Base-by-base conservation (phyloP, 371 early-diverging fungal genomes). In the Mortierella sp. region DNA sequence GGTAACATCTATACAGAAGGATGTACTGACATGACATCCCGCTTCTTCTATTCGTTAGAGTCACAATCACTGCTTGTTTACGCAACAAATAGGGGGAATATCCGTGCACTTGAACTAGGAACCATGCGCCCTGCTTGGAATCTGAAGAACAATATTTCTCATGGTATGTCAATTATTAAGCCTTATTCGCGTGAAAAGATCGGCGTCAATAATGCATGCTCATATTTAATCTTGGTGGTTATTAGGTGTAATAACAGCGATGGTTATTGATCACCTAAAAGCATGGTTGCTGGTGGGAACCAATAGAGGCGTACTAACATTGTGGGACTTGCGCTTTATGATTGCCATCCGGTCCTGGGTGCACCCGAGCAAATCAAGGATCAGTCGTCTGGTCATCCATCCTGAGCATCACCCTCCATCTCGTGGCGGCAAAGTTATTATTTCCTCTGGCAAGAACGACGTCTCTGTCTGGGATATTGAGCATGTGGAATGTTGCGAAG, bases 251-350 rank as follows among this genome's bases (percentile, higher is more conserved):
- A 89, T 94, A 18, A 94, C 96, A 0, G 83, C 93, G 0, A 87
- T 97, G 86, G 87, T 90, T 8, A 84, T 90, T 14, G 95, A 96
- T 68, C 88, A 84, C 4, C 84, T 85, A 1, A 87, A 87, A 64
- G 86, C 89, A 3, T 94, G 96, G 93, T 78, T 93, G 6, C 70
- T 95, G 18, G 90, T 94, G 1, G 98, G 96, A 32, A 96, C 96
- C 1, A 89, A 90, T 39, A 87, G 92, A 54, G 97, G 98, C 10
- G 92, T 96, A 0, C 74, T 97, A 35, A 90, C 92, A 0, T 77
- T 97, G 5, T 95, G 95, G 83, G 98, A 97, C 74, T 75, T 95
- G 11, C 89, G 98, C 28, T 97, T 97, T 85, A 89, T 90, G 47
- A 88, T 96, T 24, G 87, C 90, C 6, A 77, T 97, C 18, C 87